phyloP scores from a whole-genome alignment of 352 stramenopile species.

The Elongisporangium undulatum region DNA sequence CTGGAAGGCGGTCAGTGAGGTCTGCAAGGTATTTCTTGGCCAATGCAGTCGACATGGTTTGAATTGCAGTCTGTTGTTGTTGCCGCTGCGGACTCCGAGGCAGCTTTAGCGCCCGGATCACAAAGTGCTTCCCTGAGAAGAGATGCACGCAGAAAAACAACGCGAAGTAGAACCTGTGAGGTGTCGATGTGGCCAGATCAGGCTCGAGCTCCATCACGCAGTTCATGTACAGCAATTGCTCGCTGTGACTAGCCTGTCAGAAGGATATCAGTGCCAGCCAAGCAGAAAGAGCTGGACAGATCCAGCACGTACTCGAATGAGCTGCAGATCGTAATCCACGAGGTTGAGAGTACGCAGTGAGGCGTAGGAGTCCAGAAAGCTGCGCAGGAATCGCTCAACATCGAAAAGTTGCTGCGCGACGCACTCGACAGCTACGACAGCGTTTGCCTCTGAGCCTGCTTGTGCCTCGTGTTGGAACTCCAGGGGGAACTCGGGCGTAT shows the following conservation, averaged over 20 bases:
- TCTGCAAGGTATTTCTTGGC: slow-evolving; percentile 24
- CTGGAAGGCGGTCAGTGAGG: slow-evolving; percentile 15
- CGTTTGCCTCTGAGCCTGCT: background rate
- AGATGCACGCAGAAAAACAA: slow-evolving; percentile 46
- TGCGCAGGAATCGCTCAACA: slow-evolving; percentile 45
- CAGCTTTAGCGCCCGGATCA: slow-evolving; percentile 42
- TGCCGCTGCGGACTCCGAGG: slow-evolving; percentile 23
- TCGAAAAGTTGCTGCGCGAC: slow-evolving; percentile 46
- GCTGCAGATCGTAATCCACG: slow-evolving; percentile 56
- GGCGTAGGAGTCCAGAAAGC: slow-evolving; percentile 40
- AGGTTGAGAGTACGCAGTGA: slow-evolving; percentile 33
- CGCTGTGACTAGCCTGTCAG: slow-evolving; percentile 14
- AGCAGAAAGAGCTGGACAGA: background rate
- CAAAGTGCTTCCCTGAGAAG: slow-evolving; percentile 28
- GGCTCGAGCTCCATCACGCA: slow-evolving; percentile 36
- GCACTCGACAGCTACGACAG: slow-evolving; percentile 16
- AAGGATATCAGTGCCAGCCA: background rate
- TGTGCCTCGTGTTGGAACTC: slow-evolving; percentile 15
- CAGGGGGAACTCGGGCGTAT: slow-evolving; percentile 32
- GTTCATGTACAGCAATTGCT: slow-evolving; percentile 43
- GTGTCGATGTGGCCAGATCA: background rate
- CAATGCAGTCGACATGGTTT: slow-evolving; percentile 17
- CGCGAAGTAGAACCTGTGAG: slow-evolving; percentile 18
- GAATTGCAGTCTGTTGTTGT: background rate
- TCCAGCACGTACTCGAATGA: slow-evolving; percentile 33